Evolutionary conservation across 2,329 filamentous ascomycete species (phyloP).

Genomic region (Penicillium sp.): DNA sequence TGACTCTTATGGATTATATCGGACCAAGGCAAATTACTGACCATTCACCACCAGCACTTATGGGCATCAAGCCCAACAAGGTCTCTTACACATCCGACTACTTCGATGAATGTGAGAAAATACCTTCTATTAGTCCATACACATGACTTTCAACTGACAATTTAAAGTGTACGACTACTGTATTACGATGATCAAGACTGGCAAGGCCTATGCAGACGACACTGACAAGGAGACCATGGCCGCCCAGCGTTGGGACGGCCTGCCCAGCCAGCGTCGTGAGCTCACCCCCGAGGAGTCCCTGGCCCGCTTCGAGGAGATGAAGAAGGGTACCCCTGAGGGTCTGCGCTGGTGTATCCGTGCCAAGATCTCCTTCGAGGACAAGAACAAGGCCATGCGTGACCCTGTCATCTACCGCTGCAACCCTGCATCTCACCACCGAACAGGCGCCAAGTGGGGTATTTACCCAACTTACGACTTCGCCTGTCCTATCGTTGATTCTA

Average conservation of each 20-base stretch:
- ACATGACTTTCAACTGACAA: background rate
- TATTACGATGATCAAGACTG: constrained; percentile 79
- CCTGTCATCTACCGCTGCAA: constrained; percentile 98
- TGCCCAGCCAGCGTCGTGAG: constrained; percentile 78
- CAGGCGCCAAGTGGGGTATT: constrained; percentile 65
- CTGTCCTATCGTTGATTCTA: constrained; percentile 63
- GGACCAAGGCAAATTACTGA: background rate
- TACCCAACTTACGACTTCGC: constrained; percentile 69
- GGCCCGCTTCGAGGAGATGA: constrained; percentile 90
- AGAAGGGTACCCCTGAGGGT: constrained; percentile 76
- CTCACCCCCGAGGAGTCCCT: constrained; percentile 79
- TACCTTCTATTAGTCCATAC: background rate
- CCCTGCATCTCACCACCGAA: constrained; percentile 62
- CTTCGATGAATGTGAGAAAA: constrained; percentile 66
- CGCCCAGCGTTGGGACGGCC: constrained; percentile 78
- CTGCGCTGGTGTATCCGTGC: constrained; percentile 87
- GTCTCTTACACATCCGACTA: constrained; percentile 93
- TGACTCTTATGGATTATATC: background rate
- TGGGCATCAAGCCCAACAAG: constrained; percentile 87
- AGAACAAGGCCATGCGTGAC: constrained; percentile 94
- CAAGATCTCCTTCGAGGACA: constrained; percentile 87
- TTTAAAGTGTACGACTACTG: constrained; percentile 72
- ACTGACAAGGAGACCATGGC: constrained; percentile 88
- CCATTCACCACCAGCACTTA: constrained; percentile 55
- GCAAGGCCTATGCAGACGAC: constrained; percentile 91